Evolutionary conservation across 371 early-diverging fungal genomes (phyloP).

Genomic region (Syncephalastrum sp.): DNA sequence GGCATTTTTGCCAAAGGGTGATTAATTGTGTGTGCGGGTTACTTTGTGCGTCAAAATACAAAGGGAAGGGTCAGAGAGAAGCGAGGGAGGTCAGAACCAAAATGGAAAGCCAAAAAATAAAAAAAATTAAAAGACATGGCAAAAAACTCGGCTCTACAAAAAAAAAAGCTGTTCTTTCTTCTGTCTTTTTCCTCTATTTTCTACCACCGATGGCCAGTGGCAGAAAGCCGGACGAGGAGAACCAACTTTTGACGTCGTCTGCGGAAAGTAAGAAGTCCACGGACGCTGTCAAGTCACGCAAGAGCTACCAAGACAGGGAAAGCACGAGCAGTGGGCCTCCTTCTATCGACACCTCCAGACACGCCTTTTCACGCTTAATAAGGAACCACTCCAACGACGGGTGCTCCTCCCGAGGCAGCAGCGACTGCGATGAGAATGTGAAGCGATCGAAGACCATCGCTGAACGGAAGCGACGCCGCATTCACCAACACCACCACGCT

Average conservation of each 20-base stretch:
- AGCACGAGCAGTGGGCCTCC: too few relatives aligned
- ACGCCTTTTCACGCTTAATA: too few relatives aligned
- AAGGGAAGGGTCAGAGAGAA: too few relatives aligned
- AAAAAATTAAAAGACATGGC: too few relatives aligned
- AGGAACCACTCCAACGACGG: conserved; percentile 9
- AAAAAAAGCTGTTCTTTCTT: conserved; percentile 9
- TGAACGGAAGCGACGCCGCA: conserved; percentile 32
- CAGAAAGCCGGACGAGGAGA: conserved; percentile 21
- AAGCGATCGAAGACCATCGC: conserved; percentile 8
- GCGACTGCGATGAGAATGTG: conserved; percentile 21
- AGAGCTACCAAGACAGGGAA: neutral
- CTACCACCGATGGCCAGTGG: conserved; percentile 7
- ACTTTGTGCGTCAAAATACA: too few relatives aligned
- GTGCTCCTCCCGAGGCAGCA: conserved; percentile 19
- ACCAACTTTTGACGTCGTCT: neutral
- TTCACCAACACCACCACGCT: conserved; percentile 28
- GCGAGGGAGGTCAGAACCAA: too few relatives aligned
- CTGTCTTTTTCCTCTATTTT: conserved; percentile 12
- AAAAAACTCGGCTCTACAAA: neutral
- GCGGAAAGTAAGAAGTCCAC: neutral
- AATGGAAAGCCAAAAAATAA: too few relatives aligned
- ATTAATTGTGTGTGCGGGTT: too few relatives aligned
- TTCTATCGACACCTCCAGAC: too few relatives aligned
- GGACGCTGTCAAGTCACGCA: neutral
- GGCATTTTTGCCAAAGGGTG: too few relatives aligned